A percentile compares a stretch with the other conserved stretches of the same genome.
Conservation (phyloP, 179 eudicot species). For the Silene noctiflora region DNA sequence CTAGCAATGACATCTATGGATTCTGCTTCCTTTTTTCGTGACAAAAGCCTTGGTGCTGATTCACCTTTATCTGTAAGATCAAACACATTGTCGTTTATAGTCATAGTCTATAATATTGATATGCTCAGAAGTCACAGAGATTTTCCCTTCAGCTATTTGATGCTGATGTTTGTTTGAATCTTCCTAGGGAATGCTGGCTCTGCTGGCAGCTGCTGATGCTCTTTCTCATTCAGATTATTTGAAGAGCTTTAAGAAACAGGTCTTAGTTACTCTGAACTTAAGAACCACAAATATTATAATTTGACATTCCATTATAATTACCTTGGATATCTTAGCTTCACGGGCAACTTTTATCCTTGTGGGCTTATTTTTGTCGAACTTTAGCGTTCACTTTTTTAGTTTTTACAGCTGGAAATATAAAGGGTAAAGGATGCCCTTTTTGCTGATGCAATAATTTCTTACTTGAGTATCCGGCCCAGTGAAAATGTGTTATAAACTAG, state of each 20-base stretch:
- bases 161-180: conserved; percentile 14
- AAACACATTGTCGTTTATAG: neutral
- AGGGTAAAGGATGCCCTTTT: neutral
- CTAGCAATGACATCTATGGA: conserved; percentile 84
- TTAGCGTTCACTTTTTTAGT: neutral
- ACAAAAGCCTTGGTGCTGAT: conserved; percentile 92
- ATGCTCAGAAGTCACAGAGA: neutral
- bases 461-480: neutral
- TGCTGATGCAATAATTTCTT: neutral
- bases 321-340: conserved; percentile 8
- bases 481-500: neutral
- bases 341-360: neutral
- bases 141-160: conserved; percentile 14
- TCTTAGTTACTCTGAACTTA: conserved; percentile 13
- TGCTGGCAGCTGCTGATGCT: conserved; percentile 93
- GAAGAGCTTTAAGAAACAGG: conserved; percentile 69
- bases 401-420: neutral
- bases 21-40: conserved; percentile 94
- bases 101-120: neutral
- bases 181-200: conserved; percentile 74
- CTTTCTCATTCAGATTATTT: conserved; percentile 60
- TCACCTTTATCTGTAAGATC: conserved; percentile 84
- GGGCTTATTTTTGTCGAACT: neutral
- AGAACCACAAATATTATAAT: neutral
- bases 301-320: neutral